These are phyloP conservation scores for Globisporangium viniferum DNA, from an alignment of 352 stramenopile genomes.

Conservation along the genomic window DNA sequence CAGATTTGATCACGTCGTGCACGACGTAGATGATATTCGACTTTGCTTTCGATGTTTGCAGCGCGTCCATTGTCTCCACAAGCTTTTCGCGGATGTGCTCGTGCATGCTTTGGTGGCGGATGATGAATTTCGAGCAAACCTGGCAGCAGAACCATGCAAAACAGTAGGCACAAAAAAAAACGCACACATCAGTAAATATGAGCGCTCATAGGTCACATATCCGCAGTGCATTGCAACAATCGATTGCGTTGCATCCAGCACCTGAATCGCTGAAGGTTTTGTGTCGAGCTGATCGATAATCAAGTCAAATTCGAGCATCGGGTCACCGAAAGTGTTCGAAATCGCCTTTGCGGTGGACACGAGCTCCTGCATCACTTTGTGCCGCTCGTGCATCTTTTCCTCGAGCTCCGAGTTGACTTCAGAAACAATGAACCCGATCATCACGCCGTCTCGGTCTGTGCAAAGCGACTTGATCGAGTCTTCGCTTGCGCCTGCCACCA, in stretches of 20 bases:
- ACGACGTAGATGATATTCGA: constrained; percentile 81
- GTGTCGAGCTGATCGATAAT: constrained; percentile 83
- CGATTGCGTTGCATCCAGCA: constrained; percentile 16
- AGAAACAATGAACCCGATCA: constrained; percentile 87
- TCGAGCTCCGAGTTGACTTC: constrained; percentile 85
- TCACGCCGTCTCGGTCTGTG: constrained; percentile 75
- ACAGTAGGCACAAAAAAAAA: constrained; percentile 2
- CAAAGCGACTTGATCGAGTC: constrained; percentile 85
- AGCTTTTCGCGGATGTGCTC: constrained; percentile 70
- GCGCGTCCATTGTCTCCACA: constrained; percentile 54
- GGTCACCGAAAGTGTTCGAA: constrained; percentile 75
- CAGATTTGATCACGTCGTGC: constrained; percentile 77
- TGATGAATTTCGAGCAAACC: constrained; percentile 83
- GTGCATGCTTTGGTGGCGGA: constrained; percentile 74
- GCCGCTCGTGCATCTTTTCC: constrained; percentile 66
- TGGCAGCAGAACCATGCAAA: constrained; percentile 20
- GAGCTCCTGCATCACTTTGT: constrained; percentile 82
- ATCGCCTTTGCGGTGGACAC: constrained; percentile 72
- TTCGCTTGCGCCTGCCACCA: constrained; percentile 53
- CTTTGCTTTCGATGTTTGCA: constrained; percentile 64
- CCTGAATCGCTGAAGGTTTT: constrained; percentile 81
- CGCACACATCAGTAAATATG: not conserved
- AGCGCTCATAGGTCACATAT: not conserved
- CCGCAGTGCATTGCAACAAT: not conserved
- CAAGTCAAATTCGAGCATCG: constrained; percentile 84